Evolutionary conservation across 257 asterid species (phyloP).

Genomic region (Marsdenia floribunda): DNA sequence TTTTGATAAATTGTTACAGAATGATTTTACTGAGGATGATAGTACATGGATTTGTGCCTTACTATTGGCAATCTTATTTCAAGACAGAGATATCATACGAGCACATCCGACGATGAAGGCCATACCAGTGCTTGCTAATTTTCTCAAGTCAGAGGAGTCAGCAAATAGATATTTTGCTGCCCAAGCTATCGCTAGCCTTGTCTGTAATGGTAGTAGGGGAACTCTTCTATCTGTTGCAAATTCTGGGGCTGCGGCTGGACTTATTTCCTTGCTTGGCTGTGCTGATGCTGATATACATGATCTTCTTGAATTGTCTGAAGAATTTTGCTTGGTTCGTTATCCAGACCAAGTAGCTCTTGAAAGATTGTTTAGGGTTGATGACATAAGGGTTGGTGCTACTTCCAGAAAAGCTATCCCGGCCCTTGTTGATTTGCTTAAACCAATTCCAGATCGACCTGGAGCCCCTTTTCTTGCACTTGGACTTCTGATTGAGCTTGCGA

Average conservation of each 20-base stretch:
- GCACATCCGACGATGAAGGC: constrained; percentile 80
- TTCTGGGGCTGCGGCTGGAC: constrained; percentile 92
- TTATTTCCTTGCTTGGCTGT: constrained; percentile 89
- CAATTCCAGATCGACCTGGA: constrained; percentile 97
- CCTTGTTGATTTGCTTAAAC: constrained; percentile 92
- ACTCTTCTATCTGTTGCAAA: constrained; percentile 97
- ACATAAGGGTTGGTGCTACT: constrained; percentile 92
- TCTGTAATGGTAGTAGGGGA: constrained; percentile 97
- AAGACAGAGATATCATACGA: constrained; percentile 81
- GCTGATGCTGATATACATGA: constrained; percentile 72
- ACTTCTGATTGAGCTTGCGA: constrained; percentile 81
- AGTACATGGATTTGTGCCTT: constrained; percentile 85
- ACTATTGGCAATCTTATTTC: constrained; percentile 71
- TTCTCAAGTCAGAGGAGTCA: constrained; percentile 81
- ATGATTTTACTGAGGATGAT: constrained; percentile 77
- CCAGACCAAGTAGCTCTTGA: constrained; percentile 97
- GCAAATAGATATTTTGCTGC: constrained; percentile 94
- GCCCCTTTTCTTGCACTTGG: constrained; percentile 95
- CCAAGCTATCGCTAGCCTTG: constrained; percentile 91
- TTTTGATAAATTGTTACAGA: constrained; percentile 34
- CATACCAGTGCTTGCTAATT: constrained; percentile 74
- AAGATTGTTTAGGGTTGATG: constrained; percentile 93
- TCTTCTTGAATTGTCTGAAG: constrained; percentile 81
- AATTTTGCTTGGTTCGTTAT: constrained; percentile 66
- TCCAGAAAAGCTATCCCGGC: constrained; percentile 98